Conservation (phyloP, 2,329 filamentous ascomycete species). For the Sclerotinia trifoliorum region DNA sequence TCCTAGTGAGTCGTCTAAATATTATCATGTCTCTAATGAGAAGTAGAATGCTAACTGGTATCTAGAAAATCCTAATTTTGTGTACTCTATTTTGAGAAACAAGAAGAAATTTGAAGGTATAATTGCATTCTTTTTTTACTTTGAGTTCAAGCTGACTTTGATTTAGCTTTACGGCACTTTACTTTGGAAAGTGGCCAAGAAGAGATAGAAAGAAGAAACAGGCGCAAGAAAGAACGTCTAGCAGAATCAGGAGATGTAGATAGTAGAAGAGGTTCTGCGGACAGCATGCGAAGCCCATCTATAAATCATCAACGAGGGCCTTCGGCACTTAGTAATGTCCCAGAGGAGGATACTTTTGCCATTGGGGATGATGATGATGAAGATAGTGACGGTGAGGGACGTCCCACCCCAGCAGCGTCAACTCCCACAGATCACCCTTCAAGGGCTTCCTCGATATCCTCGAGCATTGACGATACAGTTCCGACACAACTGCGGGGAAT, state of each 20-base stretch:
- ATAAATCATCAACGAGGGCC: conserved; percentile 51
- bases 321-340: conserved; percentile 63
- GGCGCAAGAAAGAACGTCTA: conserved; percentile 63
- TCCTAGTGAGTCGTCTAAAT: conserved; percentile 54
- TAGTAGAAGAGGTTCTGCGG: conserved; percentile 58
- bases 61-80: conserved; percentile 71
- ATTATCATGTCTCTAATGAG: background rate
- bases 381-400: conserved; percentile 50
- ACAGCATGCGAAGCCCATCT: conserved; percentile 65
- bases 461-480: conserved; percentile 70
- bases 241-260: conserved; percentile 49
- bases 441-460: conserved; percentile 67
- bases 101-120: conserved; percentile 71
- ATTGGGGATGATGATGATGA: conserved; percentile 79
- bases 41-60: conserved; percentile 1
- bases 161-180: conserved; percentile 69
- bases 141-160: conserved; percentile 21
- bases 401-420: conserved; percentile 59
- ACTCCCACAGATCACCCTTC: conserved; percentile 63
- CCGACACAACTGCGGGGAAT: conserved; percentile 83
- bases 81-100: conserved; percentile 76
- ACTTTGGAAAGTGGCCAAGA: conserved; percentile 90
- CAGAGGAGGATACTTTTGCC: conserved; percentile 81
- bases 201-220: conserved; percentile 79
- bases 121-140: background rate